These are phyloP conservation scores for Babesia gibsoni DNA, from an alignment of 169 alveolate species.

Conservation along the genomic window DNA sequence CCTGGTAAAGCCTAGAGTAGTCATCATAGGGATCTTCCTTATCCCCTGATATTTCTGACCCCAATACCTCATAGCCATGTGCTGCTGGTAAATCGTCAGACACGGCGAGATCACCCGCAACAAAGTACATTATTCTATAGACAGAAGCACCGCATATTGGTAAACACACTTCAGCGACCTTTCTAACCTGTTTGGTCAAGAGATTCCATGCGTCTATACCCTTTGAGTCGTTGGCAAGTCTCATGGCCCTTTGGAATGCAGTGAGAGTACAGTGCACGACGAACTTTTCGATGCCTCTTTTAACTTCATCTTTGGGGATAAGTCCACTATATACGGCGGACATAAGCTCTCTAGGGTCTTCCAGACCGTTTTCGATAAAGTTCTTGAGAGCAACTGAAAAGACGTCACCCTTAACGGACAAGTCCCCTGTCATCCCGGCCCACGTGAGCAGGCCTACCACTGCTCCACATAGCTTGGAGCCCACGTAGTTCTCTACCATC, in stretches of 20 bases:
- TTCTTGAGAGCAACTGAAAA: slow-evolving; percentile 13
- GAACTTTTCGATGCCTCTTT: background rate
- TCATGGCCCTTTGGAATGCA: slow-evolving; percentile 14
- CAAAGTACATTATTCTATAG: slow-evolving; percentile 33
- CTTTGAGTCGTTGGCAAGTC: background rate
- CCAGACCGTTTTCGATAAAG: slow-evolving; percentile 17
- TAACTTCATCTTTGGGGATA: slow-evolving; percentile 8
- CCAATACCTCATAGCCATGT: slow-evolving; percentile 45
- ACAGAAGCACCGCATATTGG: slow-evolving; percentile 48
- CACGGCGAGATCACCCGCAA: slow-evolving; percentile 40
- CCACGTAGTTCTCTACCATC: background rate
- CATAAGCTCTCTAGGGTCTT: background rate
- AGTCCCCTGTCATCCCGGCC: slow-evolving; percentile 26
- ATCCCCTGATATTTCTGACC: slow-evolving; percentile 38
- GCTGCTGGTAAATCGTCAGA: slow-evolving; percentile 37
- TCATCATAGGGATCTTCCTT: slow-evolving; percentile 18
- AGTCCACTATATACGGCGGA: slow-evolving; percentile 23
- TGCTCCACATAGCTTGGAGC: slow-evolving; percentile 2
- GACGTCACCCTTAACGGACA: slow-evolving; percentile 19
- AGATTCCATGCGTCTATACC: slow-evolving; percentile 20
- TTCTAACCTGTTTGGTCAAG: slow-evolving; percentile 10
- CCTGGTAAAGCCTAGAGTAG: slow-evolving; percentile 16
- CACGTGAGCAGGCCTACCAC: slow-evolving; percentile 8
- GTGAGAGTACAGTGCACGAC: slow-evolving; percentile 2
- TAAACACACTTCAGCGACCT: slow-evolving; percentile 30